Evolutionary conservation across 2,329 filamentous ascomycete species (phyloP).

Genomic region (Ceratocystis colombiana): DNA sequence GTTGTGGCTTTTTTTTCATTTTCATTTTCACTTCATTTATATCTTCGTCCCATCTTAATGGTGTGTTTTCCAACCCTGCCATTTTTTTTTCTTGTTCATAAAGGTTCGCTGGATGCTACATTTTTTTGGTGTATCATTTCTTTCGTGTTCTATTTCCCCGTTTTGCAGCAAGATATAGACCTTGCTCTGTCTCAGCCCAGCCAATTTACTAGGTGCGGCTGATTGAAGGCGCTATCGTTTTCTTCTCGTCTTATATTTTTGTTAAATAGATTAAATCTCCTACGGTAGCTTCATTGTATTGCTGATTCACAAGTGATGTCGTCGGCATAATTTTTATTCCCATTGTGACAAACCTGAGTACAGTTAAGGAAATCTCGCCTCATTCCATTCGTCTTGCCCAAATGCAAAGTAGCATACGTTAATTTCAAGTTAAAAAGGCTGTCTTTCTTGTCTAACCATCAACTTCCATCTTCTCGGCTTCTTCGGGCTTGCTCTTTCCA

Average conservation of each 20-base stretch:
- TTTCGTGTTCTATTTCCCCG: not conserved
- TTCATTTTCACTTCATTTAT: conserved; percentile 28
- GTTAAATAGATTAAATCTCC: conserved; percentile 1
- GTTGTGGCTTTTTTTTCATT: not conserved
- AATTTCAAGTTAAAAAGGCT: not conserved
- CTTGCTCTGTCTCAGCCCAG: conserved; percentile 21
- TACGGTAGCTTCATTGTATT: not conserved
- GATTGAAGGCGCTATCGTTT: not conserved
- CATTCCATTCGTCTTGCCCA: not conserved
- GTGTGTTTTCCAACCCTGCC: not conserved
- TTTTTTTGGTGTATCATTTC: not conserved
- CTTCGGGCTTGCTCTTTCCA: conserved; percentile 39
- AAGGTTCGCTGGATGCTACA: not conserved
- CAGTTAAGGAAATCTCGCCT: not conserved
- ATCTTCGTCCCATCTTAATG: not conserved
- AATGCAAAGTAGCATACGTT: not conserved
- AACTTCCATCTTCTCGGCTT: conserved; percentile 60
- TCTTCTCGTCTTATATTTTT: not conserved
- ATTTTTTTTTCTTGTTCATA: not conserved
- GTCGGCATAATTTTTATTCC: not conserved
- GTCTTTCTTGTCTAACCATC: conserved; percentile 41
- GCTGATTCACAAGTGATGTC: too few species aligned
- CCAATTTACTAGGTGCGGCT: not conserved
- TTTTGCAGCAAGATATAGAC: not conserved
- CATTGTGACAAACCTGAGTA: not conserved